Percentiles rank a stretch among this genome's conserved stretches.
These are phyloP conservation scores for Sporisorium iseilematis-ciliati DNA, from an alignment of 1,284 basidiomycete genomes.

Conservation along the genomic window DNA sequence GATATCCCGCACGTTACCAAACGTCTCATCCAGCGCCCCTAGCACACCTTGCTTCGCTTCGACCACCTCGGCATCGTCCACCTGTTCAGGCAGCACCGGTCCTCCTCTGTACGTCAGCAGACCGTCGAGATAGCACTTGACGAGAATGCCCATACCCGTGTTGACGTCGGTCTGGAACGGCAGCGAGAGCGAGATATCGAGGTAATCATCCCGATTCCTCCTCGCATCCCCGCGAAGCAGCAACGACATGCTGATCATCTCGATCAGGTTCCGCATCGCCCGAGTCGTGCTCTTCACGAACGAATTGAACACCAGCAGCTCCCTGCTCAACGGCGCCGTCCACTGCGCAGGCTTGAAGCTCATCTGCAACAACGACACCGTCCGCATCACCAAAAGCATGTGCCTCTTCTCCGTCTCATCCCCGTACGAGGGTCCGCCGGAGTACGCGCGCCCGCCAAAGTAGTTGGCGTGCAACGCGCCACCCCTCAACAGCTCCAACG, in stretches of 20 bases:
- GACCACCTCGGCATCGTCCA: conserved; percentile 80
- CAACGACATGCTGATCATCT: conserved; percentile 91
- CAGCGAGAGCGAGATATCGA: conserved; percentile 83
- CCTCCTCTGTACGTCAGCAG: conserved; percentile 80
- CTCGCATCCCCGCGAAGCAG: conserved; percentile 88
- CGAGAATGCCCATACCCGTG: conserved; percentile 96
- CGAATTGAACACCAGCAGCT: conserved; percentile 97
- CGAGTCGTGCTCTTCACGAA: conserved; percentile 91
- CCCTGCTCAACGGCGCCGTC: conserved; percentile 91
- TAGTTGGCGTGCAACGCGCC: conserved; percentile 93
- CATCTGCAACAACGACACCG: conserved; percentile 90
- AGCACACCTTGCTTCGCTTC: conserved; percentile 88
- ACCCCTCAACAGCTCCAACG: conserved; percentile 86
- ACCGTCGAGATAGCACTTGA: conserved; percentile 87
- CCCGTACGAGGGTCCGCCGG: conserved; percentile 94
- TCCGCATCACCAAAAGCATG: conserved; percentile 95
- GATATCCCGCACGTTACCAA: conserved; percentile 87
- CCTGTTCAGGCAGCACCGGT: conserved; percentile 72
- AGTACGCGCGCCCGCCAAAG: conserved; percentile 88
- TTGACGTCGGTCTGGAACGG: conserved; percentile 93
- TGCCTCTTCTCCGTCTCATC: conserved; percentile 74
- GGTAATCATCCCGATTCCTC: conserved; percentile 85
- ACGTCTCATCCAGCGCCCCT: conserved; percentile 91
- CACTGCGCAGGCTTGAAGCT: conserved; percentile 77
- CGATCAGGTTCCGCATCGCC: conserved; percentile 87